Evolutionary conservation across 2,329 filamentous ascomycete genomes (phyloP).

Genomic region (Nemania abortiva): DNA sequence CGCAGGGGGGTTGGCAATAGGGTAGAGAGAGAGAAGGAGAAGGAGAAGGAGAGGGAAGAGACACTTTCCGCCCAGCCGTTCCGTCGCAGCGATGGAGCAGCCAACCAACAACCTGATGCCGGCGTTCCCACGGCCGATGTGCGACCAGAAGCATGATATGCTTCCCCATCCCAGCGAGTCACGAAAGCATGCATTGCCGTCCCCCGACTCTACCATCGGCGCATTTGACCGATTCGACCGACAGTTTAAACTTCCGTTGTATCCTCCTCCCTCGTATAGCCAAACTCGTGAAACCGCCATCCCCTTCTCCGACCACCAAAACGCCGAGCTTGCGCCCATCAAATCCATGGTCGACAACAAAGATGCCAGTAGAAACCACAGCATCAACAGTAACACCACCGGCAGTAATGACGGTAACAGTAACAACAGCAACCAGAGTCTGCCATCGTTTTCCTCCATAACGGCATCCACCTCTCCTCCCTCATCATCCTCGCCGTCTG

Average conservation of each 20-base stretch:
- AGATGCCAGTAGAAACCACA: constrained; percentile 41
- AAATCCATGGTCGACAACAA: constrained; percentile 49
- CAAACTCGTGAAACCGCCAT: constrained; percentile 52
- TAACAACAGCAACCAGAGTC: constrained; percentile 44
- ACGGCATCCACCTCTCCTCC: constrained; percentile 50
- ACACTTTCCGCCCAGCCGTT: constrained; percentile 30
- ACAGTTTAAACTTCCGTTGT: constrained; percentile 52
- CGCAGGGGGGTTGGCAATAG: constrained; percentile 11
- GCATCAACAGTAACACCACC: constrained; percentile 17
- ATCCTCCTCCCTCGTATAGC: constrained; percentile 55
- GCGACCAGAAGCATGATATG: constrained; percentile 44
- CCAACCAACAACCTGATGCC: constrained; percentile 60
- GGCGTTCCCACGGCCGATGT: constrained; percentile 53
- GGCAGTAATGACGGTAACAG: constrained; percentile 14
- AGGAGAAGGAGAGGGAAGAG: constrained; percentile 23
- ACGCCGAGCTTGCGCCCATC: constrained; percentile 60
- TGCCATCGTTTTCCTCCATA: constrained; percentile 60
- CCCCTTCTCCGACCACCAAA: constrained; percentile 52
- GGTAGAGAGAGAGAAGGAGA: background rate
- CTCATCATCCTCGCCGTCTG: constrained; percentile 42
- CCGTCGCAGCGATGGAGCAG: constrained; percentile 53
- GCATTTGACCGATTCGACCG: constrained; percentile 48
- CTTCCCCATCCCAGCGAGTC: constrained; percentile 25
- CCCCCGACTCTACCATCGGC: constrained; percentile 34
- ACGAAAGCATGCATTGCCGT: constrained; percentile 44